Percentiles rank a stretch among this genome's conserved stretches.
Conservation (phyloP, 208 protist genomes). For the Perkinsela sp. region DNA sequence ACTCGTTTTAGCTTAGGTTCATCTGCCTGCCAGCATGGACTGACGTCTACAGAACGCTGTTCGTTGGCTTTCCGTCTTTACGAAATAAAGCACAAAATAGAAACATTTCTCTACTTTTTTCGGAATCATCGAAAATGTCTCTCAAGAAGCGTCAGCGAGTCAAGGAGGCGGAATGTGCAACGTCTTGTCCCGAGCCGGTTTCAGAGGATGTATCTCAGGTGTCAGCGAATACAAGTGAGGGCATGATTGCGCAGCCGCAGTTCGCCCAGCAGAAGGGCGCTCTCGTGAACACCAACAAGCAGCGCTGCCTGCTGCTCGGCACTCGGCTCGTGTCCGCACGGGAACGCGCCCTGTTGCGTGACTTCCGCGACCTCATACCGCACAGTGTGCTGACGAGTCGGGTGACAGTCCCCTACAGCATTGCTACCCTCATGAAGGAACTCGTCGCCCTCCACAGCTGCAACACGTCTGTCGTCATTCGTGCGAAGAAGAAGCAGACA, state of each 20-base stretch:
- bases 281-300: conserved; percentile 29
- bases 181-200: no score
- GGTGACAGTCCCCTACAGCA: conserved; percentile 27
- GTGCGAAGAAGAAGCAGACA: conserved; percentile 53
- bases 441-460: conserved; percentile 67
- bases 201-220: no score
- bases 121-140: no score
- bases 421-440: conserved; percentile 41
- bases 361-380: conserved; percentile 68
- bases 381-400: conserved; percentile 72
- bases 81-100: no score
- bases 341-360: conserved; percentile 70
- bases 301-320: conserved; percentile 69
- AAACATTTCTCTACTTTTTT: no score
- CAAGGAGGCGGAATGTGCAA: no score
- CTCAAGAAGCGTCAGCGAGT: no score
- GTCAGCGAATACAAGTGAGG: no score
- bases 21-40: no score
- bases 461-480: conserved; percentile 69
- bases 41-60: no score
- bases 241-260: background rate
- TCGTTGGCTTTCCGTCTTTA: no score
- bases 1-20: no score
- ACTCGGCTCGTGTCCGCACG: conserved; percentile 58
- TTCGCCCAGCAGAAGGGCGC: background rate